These are phyloP conservation scores for Cornus controversa DNA, from an alignment of 148 eudicot species.

Conservation along the genomic window DNA sequence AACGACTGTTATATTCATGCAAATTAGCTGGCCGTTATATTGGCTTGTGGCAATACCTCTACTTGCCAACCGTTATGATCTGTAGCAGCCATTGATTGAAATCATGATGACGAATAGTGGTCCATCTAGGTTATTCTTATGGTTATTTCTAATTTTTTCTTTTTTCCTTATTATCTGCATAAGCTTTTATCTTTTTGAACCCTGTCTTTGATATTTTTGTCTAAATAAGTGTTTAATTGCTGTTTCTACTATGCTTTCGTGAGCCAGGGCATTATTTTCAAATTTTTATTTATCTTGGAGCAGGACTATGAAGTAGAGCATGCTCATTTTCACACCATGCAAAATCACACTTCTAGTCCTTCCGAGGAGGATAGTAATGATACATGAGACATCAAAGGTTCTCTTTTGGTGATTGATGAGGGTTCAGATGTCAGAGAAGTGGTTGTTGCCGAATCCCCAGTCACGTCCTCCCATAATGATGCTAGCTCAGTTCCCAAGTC, in stretches of 20 bases:
- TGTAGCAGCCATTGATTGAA: no score
- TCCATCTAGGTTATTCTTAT: not conserved
- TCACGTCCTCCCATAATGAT: not conserved
- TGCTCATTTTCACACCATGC: conserved; percentile 11
- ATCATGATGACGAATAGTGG: not conserved
- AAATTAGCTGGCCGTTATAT: no score
- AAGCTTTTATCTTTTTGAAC: not conserved
- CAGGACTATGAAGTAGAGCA: conserved; percentile 39
- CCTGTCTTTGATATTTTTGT: not conserved
- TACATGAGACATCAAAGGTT: conserved; percentile 17
- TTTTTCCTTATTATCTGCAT: not conserved
- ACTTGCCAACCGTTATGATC: no score
- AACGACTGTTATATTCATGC: no score
- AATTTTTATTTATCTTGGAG: conserved; percentile 10
- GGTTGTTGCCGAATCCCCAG: conserved; percentile 10
- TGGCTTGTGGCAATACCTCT: no score
- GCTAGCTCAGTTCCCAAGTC: conserved; percentile 16
- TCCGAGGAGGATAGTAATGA: conserved; percentile 9
- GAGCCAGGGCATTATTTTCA: not conserved
- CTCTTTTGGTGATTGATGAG: not conserved
- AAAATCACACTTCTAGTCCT: conserved; percentile 9
- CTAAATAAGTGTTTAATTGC: not conserved
- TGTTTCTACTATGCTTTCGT: not conserved
- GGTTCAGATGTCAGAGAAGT: conserved; percentile 20
- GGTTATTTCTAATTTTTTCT: not conserved